Conservation (phyloP, 768 basidiomycete genomes). For the Trichaptum fuscoviolaceum region DNA sequence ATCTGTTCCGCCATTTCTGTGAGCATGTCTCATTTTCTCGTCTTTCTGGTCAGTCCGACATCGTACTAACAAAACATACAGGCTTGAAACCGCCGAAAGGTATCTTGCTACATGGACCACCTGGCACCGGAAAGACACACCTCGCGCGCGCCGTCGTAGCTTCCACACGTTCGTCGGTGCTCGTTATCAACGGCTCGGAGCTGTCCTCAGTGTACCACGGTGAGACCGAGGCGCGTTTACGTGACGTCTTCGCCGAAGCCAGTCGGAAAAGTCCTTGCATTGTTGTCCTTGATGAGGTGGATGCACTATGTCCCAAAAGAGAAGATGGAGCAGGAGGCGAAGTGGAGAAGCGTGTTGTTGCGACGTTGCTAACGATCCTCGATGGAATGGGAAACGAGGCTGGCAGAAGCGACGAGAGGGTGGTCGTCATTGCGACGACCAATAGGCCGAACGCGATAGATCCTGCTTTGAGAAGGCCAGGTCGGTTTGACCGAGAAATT, state of each 20-base stretch:
- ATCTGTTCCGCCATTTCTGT: conserved; percentile 76
- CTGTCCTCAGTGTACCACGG: conserved; percentile 95
- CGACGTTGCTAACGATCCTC: conserved; percentile 88
- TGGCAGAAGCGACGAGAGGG: conserved; percentile 43
- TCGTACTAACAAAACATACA: conserved; percentile 17
- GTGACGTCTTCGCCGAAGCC: conserved; percentile 87
- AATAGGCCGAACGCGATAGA: conserved; percentile 95
- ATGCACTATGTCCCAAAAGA: conserved; percentile 86
- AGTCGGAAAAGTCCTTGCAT: conserved; percentile 81
- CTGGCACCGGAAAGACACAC: conserved; percentile 97
- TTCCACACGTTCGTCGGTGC: conserved; percentile 80
- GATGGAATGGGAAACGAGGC: conserved; percentile 73
- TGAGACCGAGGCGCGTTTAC: conserved; percentile 88
- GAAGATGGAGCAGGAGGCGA: conserved; percentile 91
- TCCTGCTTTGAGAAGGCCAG: conserved; percentile 84
- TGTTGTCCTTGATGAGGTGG: conserved; percentile 92
- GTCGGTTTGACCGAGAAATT: conserved; percentile 90
- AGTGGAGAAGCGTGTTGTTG: conserved; percentile 94
- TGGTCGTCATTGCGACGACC: conserved; percentile 95
- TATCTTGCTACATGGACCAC: conserved; percentile 90
- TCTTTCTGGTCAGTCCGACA: background rate
- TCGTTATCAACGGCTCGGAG: conserved; percentile 94
- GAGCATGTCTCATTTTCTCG: conserved; percentile 15
- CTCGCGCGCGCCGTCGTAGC: conserved; percentile 90
- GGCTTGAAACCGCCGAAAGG: conserved; percentile 96